A percentile compares a stretch with the other conserved stretches of the same genome.
Conservation (phyloP, 495 filamentous ascomycete species). For the Penicillium cinerascens region DNA sequence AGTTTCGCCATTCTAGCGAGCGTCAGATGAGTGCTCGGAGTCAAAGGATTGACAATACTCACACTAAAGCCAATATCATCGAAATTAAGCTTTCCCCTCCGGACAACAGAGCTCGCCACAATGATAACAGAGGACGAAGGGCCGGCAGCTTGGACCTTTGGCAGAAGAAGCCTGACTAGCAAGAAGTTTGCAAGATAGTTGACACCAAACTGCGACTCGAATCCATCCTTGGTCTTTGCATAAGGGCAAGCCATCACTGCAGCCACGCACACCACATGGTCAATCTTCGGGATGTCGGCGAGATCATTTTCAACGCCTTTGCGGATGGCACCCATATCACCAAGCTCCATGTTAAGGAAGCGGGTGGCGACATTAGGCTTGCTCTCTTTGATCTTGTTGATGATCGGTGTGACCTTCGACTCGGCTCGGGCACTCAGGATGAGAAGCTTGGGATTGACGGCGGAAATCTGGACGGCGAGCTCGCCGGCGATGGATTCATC, state of each 20-base stretch:
- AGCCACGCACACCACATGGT: conserved; percentile 16
- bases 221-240: conserved; percentile 17
- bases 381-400: conserved; percentile 7
- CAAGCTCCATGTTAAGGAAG: conserved; percentile 18
- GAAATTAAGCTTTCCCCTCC: conserved; percentile 12
- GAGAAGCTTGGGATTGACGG: conserved; percentile 14
- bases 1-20: conserved; percentile 11
- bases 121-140: conserved; percentile 16
- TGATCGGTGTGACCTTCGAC: conserved; percentile 11
- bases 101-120: conserved; percentile 12
- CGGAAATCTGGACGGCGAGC: conserved; percentile 14
- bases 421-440: conserved; percentile 17
- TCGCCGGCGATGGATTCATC: conserved; percentile 20
- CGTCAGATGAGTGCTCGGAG: neutral
- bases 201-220: conserved; percentile 19
- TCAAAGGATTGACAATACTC: neutral
- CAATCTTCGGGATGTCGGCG: conserved; percentile 12
- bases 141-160: conserved; percentile 16
- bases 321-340: conserved; percentile 10
- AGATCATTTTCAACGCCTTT: conserved; percentile 6
- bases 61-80: conserved; percentile 19
- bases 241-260: conserved; percentile 20
- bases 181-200: conserved; percentile 24
- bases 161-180: conserved; percentile 18
- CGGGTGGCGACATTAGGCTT: conserved; percentile 15